These are phyloP conservation scores for Pyrenula aspistea DNA, from an alignment of 495 filamentous ascomycete species.

Conservation along the genomic window DNA sequence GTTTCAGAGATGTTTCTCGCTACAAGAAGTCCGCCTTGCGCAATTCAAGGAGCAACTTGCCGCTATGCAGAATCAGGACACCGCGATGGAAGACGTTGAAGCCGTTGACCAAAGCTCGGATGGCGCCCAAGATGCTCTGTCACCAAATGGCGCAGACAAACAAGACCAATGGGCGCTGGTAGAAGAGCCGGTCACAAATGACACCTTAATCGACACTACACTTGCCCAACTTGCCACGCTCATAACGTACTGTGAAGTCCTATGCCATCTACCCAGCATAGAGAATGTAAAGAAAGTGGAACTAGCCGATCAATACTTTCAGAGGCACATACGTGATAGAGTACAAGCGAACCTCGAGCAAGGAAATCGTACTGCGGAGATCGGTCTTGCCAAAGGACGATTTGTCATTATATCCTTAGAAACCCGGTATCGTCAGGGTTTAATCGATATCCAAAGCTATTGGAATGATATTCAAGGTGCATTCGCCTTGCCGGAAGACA, in stretches of 20 bases:
- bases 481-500: slow-evolving; percentile 28
- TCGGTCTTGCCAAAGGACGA: slow-evolving; percentile 36
- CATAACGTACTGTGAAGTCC: slow-evolving; percentile 42
- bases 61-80: not conserved
- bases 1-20: slow-evolving; percentile 46
- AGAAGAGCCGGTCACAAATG: slow-evolving; percentile 47
- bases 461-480: slow-evolving; percentile 30
- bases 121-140: slow-evolving; percentile 10
- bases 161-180: slow-evolving; percentile 51
- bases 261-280: slow-evolving; percentile 22
- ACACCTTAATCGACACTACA: slow-evolving; percentile 51
- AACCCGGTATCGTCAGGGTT: slow-evolving; percentile 36
- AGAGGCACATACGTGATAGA: too few relatives aligned
- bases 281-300: slow-evolving; percentile 35
- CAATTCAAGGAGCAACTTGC: slow-evolving; percentile 33
- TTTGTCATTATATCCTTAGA: slow-evolving; percentile 42
- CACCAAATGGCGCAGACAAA: slow-evolving; percentile 12
- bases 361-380: slow-evolving; percentile 36
- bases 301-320: slow-evolving; percentile 20
- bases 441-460: slow-evolving; percentile 36
- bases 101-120: slow-evolving; percentile 8
- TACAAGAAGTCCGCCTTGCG: slow-evolving; percentile 45
- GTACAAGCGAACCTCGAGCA: slow-evolving; percentile 5
- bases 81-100: slow-evolving; percentile 23
- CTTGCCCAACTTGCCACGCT: slow-evolving; percentile 49